These are phyloP conservation scores for Trichoderma semiorbis DNA, from an alignment of 2,329 filamentous ascomycete genomes.

Conservation along the genomic window DNA sequence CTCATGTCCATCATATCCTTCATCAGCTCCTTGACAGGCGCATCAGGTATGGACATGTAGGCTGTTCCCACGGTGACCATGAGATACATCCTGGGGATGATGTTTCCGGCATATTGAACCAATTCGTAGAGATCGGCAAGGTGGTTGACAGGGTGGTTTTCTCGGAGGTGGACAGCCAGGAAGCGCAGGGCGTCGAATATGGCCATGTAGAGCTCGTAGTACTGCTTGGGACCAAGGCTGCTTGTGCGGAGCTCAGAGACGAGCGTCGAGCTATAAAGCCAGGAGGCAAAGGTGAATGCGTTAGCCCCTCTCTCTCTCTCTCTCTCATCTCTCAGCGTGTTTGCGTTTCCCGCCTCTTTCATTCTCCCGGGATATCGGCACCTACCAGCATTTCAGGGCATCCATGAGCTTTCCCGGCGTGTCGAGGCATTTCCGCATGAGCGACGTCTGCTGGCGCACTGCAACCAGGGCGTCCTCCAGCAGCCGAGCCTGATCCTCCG, in stretches of 20 bases:
- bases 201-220: slow-evolving; percentile 99
- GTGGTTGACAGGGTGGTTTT: slow-evolving; percentile 97
- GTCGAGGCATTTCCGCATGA: slow-evolving; percentile 98
- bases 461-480: slow-evolving; percentile 95
- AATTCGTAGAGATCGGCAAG: slow-evolving; percentile 96
- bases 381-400: slow-evolving; percentile 97
- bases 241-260: slow-evolving; percentile 98
- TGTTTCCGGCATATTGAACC: slow-evolving; percentile 97
- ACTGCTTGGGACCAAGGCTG: slow-evolving; percentile 97
- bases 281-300: slow-evolving; percentile 15
- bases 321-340: not conserved
- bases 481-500: slow-evolving; percentile 83
- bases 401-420: slow-evolving; percentile 99
- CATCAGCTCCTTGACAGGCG: slow-evolving; percentile 99
- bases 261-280: slow-evolving; percentile 74
- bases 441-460: slow-evolving; percentile 91
- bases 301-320: slow-evolving; percentile 1
- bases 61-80: slow-evolving; percentile 99
- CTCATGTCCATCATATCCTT: slow-evolving; percentile 99
- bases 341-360: not conserved
- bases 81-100: slow-evolving; percentile 90
- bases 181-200: slow-evolving; percentile 97
- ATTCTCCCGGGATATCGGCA: slow-evolving; percentile 21
- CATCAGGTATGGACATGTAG: slow-evolving; percentile 98
- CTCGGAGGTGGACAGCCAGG: slow-evolving; percentile 91